Percentiles rank a stretch among this genome's conserved stretches.
Evolutionary conservation across 1,139 yeast species (phyloP).

Genomic region (Geotrichum phurueaensis): DNA sequence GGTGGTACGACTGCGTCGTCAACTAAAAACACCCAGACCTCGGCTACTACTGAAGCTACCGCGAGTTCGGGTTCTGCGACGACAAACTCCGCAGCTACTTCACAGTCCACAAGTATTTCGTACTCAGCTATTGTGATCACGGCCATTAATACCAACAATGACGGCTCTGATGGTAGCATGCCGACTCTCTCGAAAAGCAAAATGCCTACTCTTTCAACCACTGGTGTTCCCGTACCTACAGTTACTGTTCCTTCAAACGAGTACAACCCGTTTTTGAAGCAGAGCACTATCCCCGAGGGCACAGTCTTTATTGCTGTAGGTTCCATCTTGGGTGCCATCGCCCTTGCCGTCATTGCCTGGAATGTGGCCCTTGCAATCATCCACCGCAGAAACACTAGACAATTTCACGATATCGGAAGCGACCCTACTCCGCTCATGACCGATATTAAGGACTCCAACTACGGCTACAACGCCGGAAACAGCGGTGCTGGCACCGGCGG

Average conservation of each 20-base stretch:
- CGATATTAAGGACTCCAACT: conserved; percentile 11
- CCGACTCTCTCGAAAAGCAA: conserved; percentile 2
- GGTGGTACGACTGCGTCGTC: conserved; percentile 1
- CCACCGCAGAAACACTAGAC: conserved; percentile 7
- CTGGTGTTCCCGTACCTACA: conserved; percentile 43
- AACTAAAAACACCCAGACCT: not conserved
- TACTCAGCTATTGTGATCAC: conserved; percentile 12
- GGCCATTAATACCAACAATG: conserved; percentile 10
- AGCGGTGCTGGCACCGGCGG: conserved; percentile 9
- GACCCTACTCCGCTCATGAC: conserved; percentile 13
- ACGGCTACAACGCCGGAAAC: conserved; percentile 1
- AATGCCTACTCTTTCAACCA: conserved; percentile 20
- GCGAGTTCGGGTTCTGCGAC: not conserved
- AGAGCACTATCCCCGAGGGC: conserved; percentile 53
- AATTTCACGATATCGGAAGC: not conserved
- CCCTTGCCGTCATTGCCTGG: conserved; percentile 43
- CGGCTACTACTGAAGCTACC: not conserved
- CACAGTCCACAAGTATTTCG: not conserved
- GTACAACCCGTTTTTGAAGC: conserved; percentile 56
- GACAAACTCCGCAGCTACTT: not conserved
- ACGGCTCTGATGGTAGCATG: not conserved
- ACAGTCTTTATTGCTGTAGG: conserved; percentile 80
- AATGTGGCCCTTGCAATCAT: conserved; percentile 18
- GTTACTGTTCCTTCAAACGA: conserved; percentile 57
- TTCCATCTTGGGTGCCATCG: conserved; percentile 53